phyloP scores from a whole-genome alignment of 1,284 basidiomycete species.

The Moniliella sp. region DNA sequence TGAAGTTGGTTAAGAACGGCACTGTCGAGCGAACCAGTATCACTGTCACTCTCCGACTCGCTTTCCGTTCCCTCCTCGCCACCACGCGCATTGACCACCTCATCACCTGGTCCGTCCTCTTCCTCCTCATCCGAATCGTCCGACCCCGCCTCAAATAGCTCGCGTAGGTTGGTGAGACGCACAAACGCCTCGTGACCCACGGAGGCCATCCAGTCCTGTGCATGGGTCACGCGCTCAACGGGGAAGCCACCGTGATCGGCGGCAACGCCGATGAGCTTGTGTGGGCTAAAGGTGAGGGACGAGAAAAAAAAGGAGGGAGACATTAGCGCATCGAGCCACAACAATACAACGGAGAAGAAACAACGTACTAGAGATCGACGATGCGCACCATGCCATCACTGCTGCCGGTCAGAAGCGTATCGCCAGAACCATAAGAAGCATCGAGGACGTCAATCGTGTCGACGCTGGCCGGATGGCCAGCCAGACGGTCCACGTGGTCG shows the following conservation, averaged over 20 bases:
- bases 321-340: too few species aligned
- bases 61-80: too few species aligned
- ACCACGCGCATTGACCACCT: too few species aligned
- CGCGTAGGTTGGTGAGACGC: conserved; percentile 57
- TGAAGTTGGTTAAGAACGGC: too few species aligned
- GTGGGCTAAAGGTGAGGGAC: too few species aligned
- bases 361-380: conserved; percentile 48
- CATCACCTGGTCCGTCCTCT: too few species aligned
- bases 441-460: conserved; percentile 44
- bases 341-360: too few species aligned
- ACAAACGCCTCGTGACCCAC: conserved; percentile 73
- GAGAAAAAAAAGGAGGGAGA: too few species aligned
- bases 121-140: conserved; percentile 11
- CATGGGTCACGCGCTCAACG: conserved; percentile 56
- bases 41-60: too few species aligned
- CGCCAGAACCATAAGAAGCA: too few species aligned
- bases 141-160: conserved; percentile 40
- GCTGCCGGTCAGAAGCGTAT: conserved; percentile 65
- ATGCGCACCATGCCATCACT: conserved; percentile 77
- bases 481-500: conserved; percentile 78
- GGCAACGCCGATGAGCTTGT: conserved; percentile 68
- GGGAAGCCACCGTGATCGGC: conserved; percentile 57
- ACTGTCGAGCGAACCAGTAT: too few species aligned
- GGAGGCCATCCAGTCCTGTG: conserved; percentile 63
- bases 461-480: conserved; percentile 52